Conservation (phyloP, 345 rosid genomes). For the Arabis hirsuta region DNA sequence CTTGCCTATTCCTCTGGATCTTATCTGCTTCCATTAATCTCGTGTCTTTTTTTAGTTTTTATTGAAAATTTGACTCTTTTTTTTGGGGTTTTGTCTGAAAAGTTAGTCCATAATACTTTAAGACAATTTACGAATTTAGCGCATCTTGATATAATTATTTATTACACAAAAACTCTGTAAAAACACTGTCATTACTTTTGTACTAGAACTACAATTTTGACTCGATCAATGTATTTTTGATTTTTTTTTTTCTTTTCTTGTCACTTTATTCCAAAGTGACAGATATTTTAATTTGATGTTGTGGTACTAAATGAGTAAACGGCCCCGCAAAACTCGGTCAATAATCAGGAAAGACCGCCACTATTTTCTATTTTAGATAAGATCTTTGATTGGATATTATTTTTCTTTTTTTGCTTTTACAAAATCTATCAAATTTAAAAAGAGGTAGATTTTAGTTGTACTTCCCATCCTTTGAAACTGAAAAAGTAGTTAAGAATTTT, state of each 20-base stretch:
- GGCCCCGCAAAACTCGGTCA: constrained; percentile 42
- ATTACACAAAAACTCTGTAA: not conserved
- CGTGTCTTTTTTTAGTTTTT: constrained; percentile 41
- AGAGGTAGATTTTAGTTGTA: not conserved
- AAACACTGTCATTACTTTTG: not conserved
- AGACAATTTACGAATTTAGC: not conserved
- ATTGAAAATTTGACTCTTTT: not conserved
- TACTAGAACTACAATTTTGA: constrained; percentile 35
- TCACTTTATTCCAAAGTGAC: constrained; percentile 3
- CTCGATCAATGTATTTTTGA: constrained; percentile 14
- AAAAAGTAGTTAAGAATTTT: constrained; percentile 3
- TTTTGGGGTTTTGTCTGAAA: not conserved
- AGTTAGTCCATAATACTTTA: not conserved
- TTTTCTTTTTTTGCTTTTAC: not conserved
- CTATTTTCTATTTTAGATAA: constrained; percentile 21
- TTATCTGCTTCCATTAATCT: constrained; percentile 43
- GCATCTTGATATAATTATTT: not conserved
- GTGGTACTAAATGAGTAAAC: constrained; percentile 24
- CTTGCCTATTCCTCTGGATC: constrained; percentile 41
- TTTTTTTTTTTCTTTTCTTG: not conserved
- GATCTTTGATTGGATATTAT: not conserved
- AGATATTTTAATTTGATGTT: not conserved
- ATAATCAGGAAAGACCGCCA: constrained; percentile 34
- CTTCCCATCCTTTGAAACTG: constrained; percentile 8
- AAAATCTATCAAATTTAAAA: not conserved